Base-by-base conservation (phyloP, 306 rosid genomes). In the Prunus kanzakura region DNA sequence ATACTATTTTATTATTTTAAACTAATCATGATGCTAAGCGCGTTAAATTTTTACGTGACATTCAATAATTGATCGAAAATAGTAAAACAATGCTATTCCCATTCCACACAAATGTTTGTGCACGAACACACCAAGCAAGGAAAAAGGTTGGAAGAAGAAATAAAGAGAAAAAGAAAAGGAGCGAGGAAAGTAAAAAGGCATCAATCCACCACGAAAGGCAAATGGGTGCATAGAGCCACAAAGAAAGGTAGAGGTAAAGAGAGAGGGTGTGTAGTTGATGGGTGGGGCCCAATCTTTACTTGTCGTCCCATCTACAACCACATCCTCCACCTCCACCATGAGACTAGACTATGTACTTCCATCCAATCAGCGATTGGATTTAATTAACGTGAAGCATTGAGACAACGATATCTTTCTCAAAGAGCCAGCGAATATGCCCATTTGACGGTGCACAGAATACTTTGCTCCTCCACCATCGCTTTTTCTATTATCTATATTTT, bases 391-490 rank as follows among this genome's bases (percentile, higher is more conserved):
- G 14, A 56, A 54, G 43, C 64, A 71, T 38, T 41, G 60, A 51
- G 61, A 85, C 91, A 85, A 64, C 80, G 80, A 86, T 76, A 78
- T 80, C 85, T 86, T 83, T 78, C 49, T 71, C 80, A 84, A 71
- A 67, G 79, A 64, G 70, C 56, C 67, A 70, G 3, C 85, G 89
- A 88, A 93, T 91, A 87, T 91, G 90, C 92, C 79, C 49, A 35
- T 35, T 88, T 72, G 67, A 87, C 89, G 97, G 97, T 85, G 71
- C 76, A 84, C 7, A 84, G 20, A 11, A 75, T 56, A 78, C 71
- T 56, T 85, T 75, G 14, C 55, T 80, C 79, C 87, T 89, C 92
- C 97, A 88, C 92, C 92, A 83, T 86, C 86, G 79, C 70, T 76
- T 76, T 80, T 64, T 50, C 43, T 55, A 2, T 12, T 6, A 18